Base-by-base conservation (phyloP, 352 stramenopile genomes). In the Phytopythium montanum region DNA sequence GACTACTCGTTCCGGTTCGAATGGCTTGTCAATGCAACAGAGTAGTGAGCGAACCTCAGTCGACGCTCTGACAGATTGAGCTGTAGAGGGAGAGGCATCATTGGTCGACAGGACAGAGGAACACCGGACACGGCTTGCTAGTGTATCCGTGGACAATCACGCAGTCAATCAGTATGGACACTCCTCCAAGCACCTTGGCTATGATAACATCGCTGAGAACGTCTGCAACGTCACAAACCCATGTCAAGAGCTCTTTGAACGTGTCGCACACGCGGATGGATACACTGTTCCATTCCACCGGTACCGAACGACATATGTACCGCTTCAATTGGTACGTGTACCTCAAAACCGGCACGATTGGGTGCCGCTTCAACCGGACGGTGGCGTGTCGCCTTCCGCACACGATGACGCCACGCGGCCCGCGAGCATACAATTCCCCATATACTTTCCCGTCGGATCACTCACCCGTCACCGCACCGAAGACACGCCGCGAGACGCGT, bases 321-420 rank as follows among this genome's bases (percentile, higher is more conserved):
- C 41, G n/a, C 18, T 18, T 29, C 7, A 2, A 26, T 9, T 28
- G 38, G 38, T n/a, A 45, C 38, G 28, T 48, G n/a, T 48, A 48
- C 41, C 41, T 5, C 9, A 26, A 5, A 26, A 18, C 0, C 7
- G 41, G 41, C 18, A 48, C 41, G 19, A 2, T 48, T 2, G 23
- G 9, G 23, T 34, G 14, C 2, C 38, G 38, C 38, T 45, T 45
- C 38, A 45, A 45, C 38, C 16, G 18, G 38, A 45, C 38, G 38
- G 38, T 45, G 23, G 45, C 45, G 3, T 51, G 23, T 51, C 29
- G 45, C 45, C 5, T 33, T 12, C 23, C 16, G 12, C 21, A 14
- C 34, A 14, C 34, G 45, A 51, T 51, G 45, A 51, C 25, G 45
- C 45, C 45, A 51, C 45, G 45, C 45, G 45, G 45, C 45, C 8